phyloP scores from a whole-genome alignment of 441 rosid species.

The Pelargonium citronellum region DNA sequence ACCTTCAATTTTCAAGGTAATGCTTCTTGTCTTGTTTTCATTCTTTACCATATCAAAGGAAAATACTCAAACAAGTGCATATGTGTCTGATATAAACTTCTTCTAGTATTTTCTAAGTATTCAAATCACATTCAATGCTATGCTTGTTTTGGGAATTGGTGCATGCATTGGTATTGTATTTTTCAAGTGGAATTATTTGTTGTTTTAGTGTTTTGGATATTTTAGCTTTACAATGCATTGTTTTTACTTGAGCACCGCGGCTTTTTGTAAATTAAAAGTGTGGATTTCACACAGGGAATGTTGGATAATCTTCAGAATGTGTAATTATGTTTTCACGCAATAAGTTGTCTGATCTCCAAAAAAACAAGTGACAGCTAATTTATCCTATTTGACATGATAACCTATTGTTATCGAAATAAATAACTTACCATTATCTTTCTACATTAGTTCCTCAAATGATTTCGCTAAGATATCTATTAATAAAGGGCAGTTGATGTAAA shows the following conservation, averaged over 20 bases:
- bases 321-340: not conserved
- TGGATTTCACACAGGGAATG: no score
- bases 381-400: not conserved
- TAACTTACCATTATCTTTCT: not conserved
- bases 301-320: no score
- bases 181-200: not conserved
- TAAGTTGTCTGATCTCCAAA: not conserved
- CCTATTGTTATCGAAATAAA: not conserved
- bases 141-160: no score
- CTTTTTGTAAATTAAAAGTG: no score
- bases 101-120: not conserved
- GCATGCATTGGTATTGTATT: no score
- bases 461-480: no score
- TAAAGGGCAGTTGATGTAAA: not conserved
- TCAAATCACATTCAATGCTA: not conserved
- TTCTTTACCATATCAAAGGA: not conserved
- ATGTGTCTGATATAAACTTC: not conserved
- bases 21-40: not conserved
- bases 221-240: not conserved
- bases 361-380: no score
- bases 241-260: no score
- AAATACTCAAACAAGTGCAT: not conserved
- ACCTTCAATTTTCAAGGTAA: conserved; percentile 78
- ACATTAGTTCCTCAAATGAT: no score
- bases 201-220: not conserved